Base-by-base conservation (phyloP, 306 rosid species). In the Corylus heterophylla region DNA sequence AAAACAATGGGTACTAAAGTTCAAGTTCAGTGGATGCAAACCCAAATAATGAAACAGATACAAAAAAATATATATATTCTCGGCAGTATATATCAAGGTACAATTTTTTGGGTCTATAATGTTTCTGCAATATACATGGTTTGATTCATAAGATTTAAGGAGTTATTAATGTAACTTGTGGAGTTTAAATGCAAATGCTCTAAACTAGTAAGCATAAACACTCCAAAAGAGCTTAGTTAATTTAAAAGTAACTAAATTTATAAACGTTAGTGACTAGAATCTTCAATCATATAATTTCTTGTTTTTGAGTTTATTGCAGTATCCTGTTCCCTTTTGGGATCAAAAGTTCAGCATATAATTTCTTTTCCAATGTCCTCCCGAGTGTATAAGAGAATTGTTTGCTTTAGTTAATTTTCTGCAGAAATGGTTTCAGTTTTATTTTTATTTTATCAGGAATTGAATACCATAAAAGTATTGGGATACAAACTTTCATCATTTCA, bases 1-100 rank as follows among this genome's bases (percentile, higher is more conserved):
- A 61, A 77, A 75, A 56, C 20, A 27, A 74, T 47, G n/a, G 77
- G 68, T 55, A 17, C 52, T 87, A 58, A 87, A 83, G 83, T 73
- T 84, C 74, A 84, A 75, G 76, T 42, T 85, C 68, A 64, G 71
- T n/a, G 70, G 80, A 50, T 70, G 55, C 54, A 75, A 70, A 68
- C 79, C 85, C 25, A 72, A 74, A 35, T 76, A 54, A 69, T 13
- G 45, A 44, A 73, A 48, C 75, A 51, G 47, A 44, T 48, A 14
- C 25, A 27, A 47, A 22, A 22, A 22, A 22, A 22, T 22, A 22
- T 22, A 22, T 22, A 22, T 22, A 22, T 22, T 22, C 25, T 22
- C 55, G 63, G 55, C 75, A 47, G 66, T 59, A 45, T 72, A 42
- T 18, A 37, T 62, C 63, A 61, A 54, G 84, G 85, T 77, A 84